Base-by-base conservation (phyloP, 1,139 yeast species). In the Pichia sp. region DNA sequence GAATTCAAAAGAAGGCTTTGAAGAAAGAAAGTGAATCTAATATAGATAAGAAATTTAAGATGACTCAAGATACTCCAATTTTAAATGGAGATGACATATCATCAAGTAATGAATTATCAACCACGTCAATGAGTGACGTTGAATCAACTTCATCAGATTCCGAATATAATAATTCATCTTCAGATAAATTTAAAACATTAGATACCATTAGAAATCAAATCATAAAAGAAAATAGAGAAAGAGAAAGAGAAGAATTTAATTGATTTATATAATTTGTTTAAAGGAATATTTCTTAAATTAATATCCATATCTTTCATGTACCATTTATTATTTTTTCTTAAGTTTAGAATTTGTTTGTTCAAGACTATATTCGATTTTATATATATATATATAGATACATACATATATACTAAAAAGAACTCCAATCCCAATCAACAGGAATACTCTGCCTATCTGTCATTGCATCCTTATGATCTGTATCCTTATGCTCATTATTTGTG, bases 391-490 rank as follows among this genome's bases (percentile, higher is more conserved):
- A 18, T 18, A 18, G 18, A 18, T 18, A 18, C 18, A 18, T 18
- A 18, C 4, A 4, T 11, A 11, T 18, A 34, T 9, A 7, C 7
- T 63, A 81, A 58, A 81, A 81, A 18, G 86, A 79, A 58, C 84
- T 78, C 89, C 89, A 82, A 58, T 82, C 81, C 88, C 88, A 82
- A 58, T 82, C 83, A n/a, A 82, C 85, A 5, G 88, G 88, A 35
- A 82, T 79, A 51, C 80, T 75, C 25, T 54, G 42, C 32, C 56
- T 50, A 45, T 53, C 57, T 3, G 51, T 50, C 26, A 47, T 46
- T 1, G 61, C 46, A 32, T 56, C 60, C 45, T 55, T 53, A 42
- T 57, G 50, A 44, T 59, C 59, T 26, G 39, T 9, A 50, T 53
- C 49, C 34, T 39, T 54, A 26, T 28, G 35, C 39, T 53, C 18